Evolutionary conservation across 805 yeast species (phyloP), one percentile per base, ranked within the genome.

Genomic region (Candida ipomoeae): DNA sequence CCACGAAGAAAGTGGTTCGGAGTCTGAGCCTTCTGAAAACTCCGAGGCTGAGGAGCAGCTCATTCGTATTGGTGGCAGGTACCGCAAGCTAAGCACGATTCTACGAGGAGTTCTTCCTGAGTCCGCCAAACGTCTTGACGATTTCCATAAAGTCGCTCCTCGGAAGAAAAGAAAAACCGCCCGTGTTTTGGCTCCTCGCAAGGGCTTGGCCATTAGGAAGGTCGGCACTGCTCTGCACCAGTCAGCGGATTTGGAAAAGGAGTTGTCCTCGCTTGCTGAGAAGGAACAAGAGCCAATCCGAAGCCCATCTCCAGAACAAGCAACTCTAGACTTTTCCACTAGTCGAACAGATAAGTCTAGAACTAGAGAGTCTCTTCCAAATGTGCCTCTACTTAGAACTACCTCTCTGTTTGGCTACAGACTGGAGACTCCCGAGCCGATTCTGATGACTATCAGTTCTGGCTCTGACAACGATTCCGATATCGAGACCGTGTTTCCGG

Each of bases 71-170:
- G 63, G 63, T 15, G 63, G 63, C 23, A 49, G 54, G 34, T 51
- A 54, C 42, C 36, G 54, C 29, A 69, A 61, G 48, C 68, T 68
- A 40, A 68, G 61, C 41, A 63, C 61, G 37, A 63, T 70, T 10
- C 55, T 72, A 5, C 52, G 62, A 31, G 77, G 77, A 0, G 69
- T 66, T 1, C 56, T 71, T 13, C 77, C 77, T 0, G 76, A 71
- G 47, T 71, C 75, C 3, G 70, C 74, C 4, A 71, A 67, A 49
- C 51, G 73, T 20, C 55, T 70, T 7, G 60, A 56, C 5, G 54
- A 64, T 13, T 69, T 57, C 32, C 35, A 46, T 15, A 44, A 29
- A 5, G 39, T 31, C 5, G 20, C 61, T 43, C 50, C 54, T 23
- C 54, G 50, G 15, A 39, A 34, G 17, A 50, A 36, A 23, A 21